phyloP scores from a whole-genome alignment of 2,329 filamentous ascomycete species.

The Keithomyces neogunnii region DNA sequence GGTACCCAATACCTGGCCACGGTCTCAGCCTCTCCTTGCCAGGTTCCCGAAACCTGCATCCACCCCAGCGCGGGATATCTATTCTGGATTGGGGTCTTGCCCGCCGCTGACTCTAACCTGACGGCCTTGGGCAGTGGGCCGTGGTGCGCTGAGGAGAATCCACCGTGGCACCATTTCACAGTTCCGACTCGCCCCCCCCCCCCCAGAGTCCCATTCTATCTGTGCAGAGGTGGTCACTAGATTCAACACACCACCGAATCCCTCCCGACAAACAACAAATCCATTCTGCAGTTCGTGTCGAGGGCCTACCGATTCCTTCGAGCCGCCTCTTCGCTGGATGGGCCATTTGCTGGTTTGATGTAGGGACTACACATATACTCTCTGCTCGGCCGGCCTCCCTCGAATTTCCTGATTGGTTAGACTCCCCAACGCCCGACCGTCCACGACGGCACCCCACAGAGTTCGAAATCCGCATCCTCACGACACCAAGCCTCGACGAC shows the following conservation, averaged over 20 bases:
- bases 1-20: neutral
- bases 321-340: neutral
- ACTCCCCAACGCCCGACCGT: neutral
- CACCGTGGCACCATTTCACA: neutral
- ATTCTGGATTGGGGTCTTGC: neutral
- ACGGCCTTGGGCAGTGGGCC: neutral
- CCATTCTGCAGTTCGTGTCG: neutral
- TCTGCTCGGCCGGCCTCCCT: neutral
- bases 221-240: neutral
- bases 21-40: neutral
- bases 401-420: neutral
- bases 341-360: neutral
- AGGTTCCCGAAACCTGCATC: neutral
- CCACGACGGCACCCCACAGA: neutral
- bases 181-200: neutral
- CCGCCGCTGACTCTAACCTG: neutral
- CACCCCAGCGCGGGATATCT: neutral
- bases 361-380: neutral
- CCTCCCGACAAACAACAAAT: neutral
- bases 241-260: neutral
- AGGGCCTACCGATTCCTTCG: neutral
- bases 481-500: neutral
- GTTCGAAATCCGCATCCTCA: neutral
- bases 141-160: neutral
- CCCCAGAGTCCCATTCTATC: neutral